Evolutionary conservation across 1,139 yeast species (phyloP).

Genomic region (Hyphopichia buzzinii): DNA sequence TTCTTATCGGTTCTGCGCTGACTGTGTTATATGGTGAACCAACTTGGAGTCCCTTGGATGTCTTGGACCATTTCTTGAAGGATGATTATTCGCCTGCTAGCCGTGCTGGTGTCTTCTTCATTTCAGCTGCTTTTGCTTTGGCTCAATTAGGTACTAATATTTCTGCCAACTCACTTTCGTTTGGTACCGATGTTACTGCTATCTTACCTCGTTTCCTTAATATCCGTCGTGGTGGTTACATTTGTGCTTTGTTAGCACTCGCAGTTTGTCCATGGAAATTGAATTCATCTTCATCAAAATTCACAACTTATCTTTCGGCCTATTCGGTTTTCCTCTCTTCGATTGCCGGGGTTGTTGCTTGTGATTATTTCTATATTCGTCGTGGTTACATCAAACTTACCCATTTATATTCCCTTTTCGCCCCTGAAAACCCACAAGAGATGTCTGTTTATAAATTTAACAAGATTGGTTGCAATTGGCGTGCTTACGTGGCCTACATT

Average conservation of each 20-base stretch:
- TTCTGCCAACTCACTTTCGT: conserved; percentile 83
- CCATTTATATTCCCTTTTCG: conserved; percentile 54
- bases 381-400: conserved; percentile 66
- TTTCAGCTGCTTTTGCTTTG: conserved; percentile 72
- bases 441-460: conserved; percentile 57
- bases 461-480: conserved; percentile 71
- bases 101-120: conserved; percentile 84
- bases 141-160: conserved; percentile 93
- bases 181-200: conserved; percentile 91
- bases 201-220: conserved; percentile 74
- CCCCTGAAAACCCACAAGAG: conserved; percentile 28
- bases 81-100: conserved; percentile 53
- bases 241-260: conserved; percentile 77
- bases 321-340: conserved; percentile 85
- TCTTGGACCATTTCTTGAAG: conserved; percentile 58
- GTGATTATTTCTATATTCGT: conserved; percentile 75
- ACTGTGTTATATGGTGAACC: conserved; percentile 64
- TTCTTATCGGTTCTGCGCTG: conserved; percentile 82
- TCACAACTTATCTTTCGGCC: conserved; percentile 82
- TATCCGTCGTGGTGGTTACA: conserved; percentile 76
- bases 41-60: conserved; percentile 85
- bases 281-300: conserved; percentile 67
- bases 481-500: conserved; percentile 70
- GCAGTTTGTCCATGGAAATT: conserved; percentile 90
- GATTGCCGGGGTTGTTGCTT: conserved; percentile 78